Conservation (phyloP, 148 eudicot genomes). For the Nepenthes gracilis region DNA sequence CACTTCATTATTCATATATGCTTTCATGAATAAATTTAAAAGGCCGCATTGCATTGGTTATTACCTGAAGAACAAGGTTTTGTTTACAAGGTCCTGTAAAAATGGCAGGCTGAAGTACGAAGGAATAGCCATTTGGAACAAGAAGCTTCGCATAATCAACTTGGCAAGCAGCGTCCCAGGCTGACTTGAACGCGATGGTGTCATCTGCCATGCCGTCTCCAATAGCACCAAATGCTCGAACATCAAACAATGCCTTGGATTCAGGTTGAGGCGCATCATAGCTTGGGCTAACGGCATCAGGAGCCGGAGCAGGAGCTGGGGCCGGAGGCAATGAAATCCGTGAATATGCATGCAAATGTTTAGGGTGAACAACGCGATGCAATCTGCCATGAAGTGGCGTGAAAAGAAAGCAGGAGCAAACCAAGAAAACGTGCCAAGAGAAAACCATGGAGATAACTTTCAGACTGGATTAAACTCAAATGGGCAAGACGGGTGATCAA, state of each 20-base stretch:
- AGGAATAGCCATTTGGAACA: constrained; percentile 40
- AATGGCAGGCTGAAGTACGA: constrained; percentile 63
- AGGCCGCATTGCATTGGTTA: constrained; percentile 5
- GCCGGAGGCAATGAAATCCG: constrained; percentile 35
- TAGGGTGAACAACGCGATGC: constrained; percentile 6
- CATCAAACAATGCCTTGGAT: constrained; percentile 20
- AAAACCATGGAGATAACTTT: not conserved
- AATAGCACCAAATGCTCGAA: constrained; percentile 61
- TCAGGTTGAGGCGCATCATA: constrained; percentile 9
- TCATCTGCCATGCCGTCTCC: constrained; percentile 79
- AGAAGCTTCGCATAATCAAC: constrained; percentile 33
- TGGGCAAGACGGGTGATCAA: not conserved
- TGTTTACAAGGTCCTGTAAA: constrained; percentile 77
- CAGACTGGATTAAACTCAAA: not conserved
- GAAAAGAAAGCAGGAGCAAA: constrained; percentile 10
- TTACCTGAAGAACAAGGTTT: constrained; percentile 59
- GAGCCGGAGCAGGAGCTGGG: constrained; percentile 17
- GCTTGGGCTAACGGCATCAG: constrained; percentile 7
- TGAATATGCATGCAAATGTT: constrained; percentile 11
- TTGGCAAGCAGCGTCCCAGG: constrained; percentile 85
- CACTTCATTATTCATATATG: no score
- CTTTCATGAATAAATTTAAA: no score
- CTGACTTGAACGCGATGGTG: constrained; percentile 57
- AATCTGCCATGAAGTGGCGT: constrained; percentile 28
- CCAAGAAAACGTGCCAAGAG: constrained; percentile 1